Percentiles rank a stretch among this genome's conserved stretches.
phyloP scores from a whole-genome alignment of 129 eudicot genomes.

The Pseudognaphalium luteoalbum region DNA sequence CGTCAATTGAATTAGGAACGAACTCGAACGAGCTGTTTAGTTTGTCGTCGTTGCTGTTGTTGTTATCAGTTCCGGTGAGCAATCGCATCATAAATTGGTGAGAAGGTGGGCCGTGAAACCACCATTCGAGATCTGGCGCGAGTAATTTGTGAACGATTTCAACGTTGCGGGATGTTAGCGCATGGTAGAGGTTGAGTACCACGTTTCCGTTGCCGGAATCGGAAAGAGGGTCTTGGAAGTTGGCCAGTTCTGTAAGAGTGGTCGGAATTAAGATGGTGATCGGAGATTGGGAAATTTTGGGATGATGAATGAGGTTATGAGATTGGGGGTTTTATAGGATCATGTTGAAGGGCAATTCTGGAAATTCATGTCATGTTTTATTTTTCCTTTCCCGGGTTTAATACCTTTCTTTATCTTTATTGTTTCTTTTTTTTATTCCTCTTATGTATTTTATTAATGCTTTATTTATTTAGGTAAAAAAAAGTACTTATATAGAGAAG shows the following conservation, averaged over 20 bases:
- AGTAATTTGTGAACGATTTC: conserved; percentile 56
- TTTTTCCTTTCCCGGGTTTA: neutral
- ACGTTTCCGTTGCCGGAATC: conserved; percentile 61
- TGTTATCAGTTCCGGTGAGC: conserved; percentile 67
- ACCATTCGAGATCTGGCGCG: conserved; percentile 95
- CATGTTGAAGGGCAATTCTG: conserved; percentile 20
- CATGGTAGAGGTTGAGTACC: conserved; percentile 86
- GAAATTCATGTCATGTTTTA: neutral
- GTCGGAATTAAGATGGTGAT: conserved; percentile 1
- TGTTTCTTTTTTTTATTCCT: no score
- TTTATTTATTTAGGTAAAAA: no score
- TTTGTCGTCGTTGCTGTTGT: neutral
- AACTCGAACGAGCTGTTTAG: conserved; percentile 37
- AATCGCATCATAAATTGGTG: conserved; percentile 93
- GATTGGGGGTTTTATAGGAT: conserved; percentile 20
- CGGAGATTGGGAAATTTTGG: neutral
- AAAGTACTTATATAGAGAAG: no score
- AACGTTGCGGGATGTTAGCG: conserved; percentile 73
- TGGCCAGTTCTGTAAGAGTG: conserved; percentile 67
- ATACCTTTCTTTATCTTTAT: no score
- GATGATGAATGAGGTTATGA: conserved; percentile 3
- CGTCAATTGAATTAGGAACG: conserved; percentile 57
- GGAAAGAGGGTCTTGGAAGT: conserved; percentile 58
- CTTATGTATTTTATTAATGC: no score
- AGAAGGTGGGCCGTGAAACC: conserved; percentile 99